Evolutionary conservation across 768 basidiomycete genomes (phyloP).

Genomic region (Leccinum broughii): DNA sequence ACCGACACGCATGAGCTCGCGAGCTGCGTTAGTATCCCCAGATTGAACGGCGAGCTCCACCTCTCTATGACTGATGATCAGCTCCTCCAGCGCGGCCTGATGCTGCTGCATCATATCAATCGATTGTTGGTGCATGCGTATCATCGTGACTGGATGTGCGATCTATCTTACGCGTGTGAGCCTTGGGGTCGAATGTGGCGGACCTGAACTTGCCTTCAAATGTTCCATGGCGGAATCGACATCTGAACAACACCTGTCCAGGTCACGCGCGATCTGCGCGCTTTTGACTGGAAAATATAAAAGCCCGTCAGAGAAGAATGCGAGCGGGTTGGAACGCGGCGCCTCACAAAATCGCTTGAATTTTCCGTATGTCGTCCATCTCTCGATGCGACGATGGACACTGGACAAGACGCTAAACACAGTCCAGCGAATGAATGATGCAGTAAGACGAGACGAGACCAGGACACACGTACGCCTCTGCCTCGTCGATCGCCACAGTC

Average conservation of each 20-base stretch:
- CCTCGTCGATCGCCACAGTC: conserved; percentile 42
- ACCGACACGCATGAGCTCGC: conserved; percentile 51
- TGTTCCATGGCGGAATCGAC: conserved; percentile 42
- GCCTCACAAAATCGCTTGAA: conserved; percentile 42
- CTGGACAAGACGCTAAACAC: conserved; percentile 41
- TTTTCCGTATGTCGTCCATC: conserved; percentile 41
- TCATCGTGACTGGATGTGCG: conserved; percentile 19
- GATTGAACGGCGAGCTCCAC: conserved; percentile 39
- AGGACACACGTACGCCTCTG: conserved; percentile 41
- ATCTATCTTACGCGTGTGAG: conserved; percentile 17
- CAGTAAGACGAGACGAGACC: neutral
- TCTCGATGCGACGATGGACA: conserved; percentile 40
- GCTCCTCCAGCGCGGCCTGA: conserved; percentile 36
- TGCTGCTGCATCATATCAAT: conserved; percentile 30
- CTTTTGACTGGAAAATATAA: conserved; percentile 39
- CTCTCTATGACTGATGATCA: conserved; percentile 40
- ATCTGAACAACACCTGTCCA: conserved; percentile 45
- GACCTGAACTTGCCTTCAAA: conserved; percentile 40
- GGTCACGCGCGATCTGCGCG: conserved; percentile 46
- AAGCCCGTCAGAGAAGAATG: conserved; percentile 4
- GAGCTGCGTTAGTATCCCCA: conserved; percentile 40
- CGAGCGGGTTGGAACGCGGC: neutral
- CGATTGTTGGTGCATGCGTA: conserved; percentile 33
- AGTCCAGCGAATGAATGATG: neutral
- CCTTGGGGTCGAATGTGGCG: neutral